Evolutionary conservation across 805 yeast genomes (phyloP).

Genomic region (Suhomyces kilbournensis): DNA sequence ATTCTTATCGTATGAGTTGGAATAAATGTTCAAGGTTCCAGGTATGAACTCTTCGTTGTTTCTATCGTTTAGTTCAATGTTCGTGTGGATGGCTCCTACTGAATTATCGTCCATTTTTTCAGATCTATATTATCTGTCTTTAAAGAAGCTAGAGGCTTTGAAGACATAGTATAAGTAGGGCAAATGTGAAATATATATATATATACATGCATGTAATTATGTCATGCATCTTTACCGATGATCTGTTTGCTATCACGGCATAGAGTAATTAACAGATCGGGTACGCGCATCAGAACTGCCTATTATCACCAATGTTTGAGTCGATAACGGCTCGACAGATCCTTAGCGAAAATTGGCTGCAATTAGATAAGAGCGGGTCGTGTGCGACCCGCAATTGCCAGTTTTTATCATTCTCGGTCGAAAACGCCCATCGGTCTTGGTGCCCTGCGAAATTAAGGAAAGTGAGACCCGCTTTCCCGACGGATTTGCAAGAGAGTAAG

Average conservation of each 20-base stretch:
- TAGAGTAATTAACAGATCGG: not conserved
- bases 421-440: not conserved
- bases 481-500: not conserved
- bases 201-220: not conserved
- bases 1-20: constrained; percentile 14
- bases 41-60: constrained; percentile 44
- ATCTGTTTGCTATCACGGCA: not conserved
- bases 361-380: not conserved
- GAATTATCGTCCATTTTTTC: constrained; percentile 1
- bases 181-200: not conserved
- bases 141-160: not conserved
- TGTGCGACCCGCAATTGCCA: not conserved
- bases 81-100: constrained; percentile 7
- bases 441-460: not conserved
- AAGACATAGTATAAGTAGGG: not conserved
- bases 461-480: not conserved
- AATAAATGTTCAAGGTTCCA: constrained; percentile 52
- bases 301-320: not conserved
- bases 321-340: not conserved
- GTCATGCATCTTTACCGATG: not conserved
- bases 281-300: not conserved
- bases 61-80: constrained; percentile 11
- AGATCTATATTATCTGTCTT: not conserved
- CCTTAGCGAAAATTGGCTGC: not conserved
- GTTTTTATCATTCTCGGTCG: not conserved